Base-by-base conservation (phyloP, 2,329 filamentous ascomycete genomes). In the Fusarium sarcochroum region DNA sequence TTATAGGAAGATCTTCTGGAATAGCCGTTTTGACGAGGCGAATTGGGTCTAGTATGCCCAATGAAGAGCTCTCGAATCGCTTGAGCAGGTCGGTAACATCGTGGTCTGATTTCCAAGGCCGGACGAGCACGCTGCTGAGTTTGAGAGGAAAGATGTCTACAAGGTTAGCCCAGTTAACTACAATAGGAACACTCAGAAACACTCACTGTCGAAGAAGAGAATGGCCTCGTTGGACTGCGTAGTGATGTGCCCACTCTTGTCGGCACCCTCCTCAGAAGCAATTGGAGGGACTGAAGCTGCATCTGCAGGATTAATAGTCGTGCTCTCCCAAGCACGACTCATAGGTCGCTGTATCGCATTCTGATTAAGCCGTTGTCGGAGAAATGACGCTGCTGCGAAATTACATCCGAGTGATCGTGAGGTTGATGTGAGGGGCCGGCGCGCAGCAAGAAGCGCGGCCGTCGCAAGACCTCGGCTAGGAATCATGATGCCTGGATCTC, bases 201-300 rank as follows among this genome's bases (percentile, higher is more conserved):
- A 35, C 89, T 76, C 80, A 94, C 92, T 97, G 77, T 97, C 94
- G 75, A 98, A 90, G 81, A 97, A 99, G 8, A 98, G 79, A 45
- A 98, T 90, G 0, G 91, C 90, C 81, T 98, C 93, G 71, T 94
- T 91, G 2, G 90, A 81, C 4, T 84, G 86, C 13, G 92, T 86
- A n/a, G 86, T 83, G 70, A 98, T 97, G 74, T 98, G 94, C 0
- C 96, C 95, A 11, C 89, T 89, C 67, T 91, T 89, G 72, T 91
- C 85, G 69, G 89, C 87, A 51, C 86, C 88, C 13, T 65, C 58
- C 13, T 74, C 69, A 6, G 65, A 40, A 21, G 62, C 58, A 25
- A 45, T 63, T 8, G 63, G 56, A 23, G 71, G 49, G 11, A 48
- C 30, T 11, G 61, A 18, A 6, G 67, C 44, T 25, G 62, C 45